Conservation (phyloP, 371 early-diverging fungal species). For the Syncephalis plumigaleata region DNA sequence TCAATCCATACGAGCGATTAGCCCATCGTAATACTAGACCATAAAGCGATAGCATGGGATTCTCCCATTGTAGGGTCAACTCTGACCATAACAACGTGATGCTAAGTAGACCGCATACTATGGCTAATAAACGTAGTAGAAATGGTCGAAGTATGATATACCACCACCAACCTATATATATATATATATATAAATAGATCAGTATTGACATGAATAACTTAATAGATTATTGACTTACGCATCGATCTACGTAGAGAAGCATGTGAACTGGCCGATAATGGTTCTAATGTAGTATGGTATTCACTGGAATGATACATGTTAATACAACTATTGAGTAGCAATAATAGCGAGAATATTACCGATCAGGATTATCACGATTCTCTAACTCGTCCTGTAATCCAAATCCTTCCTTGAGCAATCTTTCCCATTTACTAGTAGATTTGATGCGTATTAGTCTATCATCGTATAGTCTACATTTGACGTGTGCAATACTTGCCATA, state of each 20-base stretch:
- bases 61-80: conserved; percentile 52
- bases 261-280: conserved; percentile 1
- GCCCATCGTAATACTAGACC: conserved; percentile 23
- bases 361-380: conserved; percentile 26
- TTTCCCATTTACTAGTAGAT: conserved; percentile 33
- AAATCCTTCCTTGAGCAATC: conserved; percentile 40
- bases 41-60: conserved; percentile 36
- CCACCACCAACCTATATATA: conserved; percentile 66
- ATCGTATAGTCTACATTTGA: no score
- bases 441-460: no score
- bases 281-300: conserved; percentile 26
- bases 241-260: conserved; percentile 1
- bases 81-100: conserved; percentile 80
- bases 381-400: conserved; percentile 53
- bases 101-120: conserved; percentile 40
- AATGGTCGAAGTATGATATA: conserved; percentile 49
- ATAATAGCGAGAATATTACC: no score
- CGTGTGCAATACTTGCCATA: no score
- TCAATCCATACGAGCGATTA: conserved; percentile 27
- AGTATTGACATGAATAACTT: no score
- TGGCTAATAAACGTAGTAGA: conserved; percentile 28
- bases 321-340: no score
- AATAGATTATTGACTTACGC: not conserved
- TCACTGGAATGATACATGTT: no score
- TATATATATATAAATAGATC: no score